Base-by-base conservation (phyloP, 495 filamentous ascomycete genomes). In the Penicillium subrubescens region DNA sequence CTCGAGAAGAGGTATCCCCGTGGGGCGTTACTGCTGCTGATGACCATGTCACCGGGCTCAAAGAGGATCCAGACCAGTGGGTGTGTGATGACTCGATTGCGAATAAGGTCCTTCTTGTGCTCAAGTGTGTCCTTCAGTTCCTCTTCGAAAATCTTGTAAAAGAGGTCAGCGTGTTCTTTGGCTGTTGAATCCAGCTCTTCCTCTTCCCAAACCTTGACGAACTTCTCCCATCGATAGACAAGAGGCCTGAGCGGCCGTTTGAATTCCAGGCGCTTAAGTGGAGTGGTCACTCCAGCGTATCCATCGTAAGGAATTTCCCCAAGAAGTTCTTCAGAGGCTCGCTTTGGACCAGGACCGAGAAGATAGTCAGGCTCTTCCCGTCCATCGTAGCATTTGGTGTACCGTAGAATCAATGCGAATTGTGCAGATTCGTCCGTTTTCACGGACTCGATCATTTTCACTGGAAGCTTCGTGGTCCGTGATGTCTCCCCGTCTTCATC, bases 311-410 rank as follows among this genome's bases (percentile, higher is more conserved):
- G 8, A 89, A 82, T 17, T 78, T 76, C 19, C 75, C 77, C 0
- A 91, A 77, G 33, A 86, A 79, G 17, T 77, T 77, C 74, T 88
- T 88, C 51, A 91, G 75, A 52, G 82, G 77, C 5, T 88, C 85
- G 66, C 83, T 88, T 75, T 91, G 89, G 3, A 92, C 71, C 23
- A 89, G 77, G 65, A 92, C 87, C 51, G 83, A 86, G 63, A 88
- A 76, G 31, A 90, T 80, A 25, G 83, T 73, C 23, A 90, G 77
- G 52, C 83, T 85, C 75, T 86, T 87, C n/a, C n/a, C 83, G 81
- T 39, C 85, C 82, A 68, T 88, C 81, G 61, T 83, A 84, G 76
- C 82, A 84, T 61, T 84, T 86, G 37, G 73, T 71, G 50, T 87
- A 82, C 31, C 86, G 79, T 2, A 86, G 73, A 14, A 88, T 66